Base-by-base conservation (phyloP, 805 yeast genomes). In the Candida khao-thaluensis region DNA sequence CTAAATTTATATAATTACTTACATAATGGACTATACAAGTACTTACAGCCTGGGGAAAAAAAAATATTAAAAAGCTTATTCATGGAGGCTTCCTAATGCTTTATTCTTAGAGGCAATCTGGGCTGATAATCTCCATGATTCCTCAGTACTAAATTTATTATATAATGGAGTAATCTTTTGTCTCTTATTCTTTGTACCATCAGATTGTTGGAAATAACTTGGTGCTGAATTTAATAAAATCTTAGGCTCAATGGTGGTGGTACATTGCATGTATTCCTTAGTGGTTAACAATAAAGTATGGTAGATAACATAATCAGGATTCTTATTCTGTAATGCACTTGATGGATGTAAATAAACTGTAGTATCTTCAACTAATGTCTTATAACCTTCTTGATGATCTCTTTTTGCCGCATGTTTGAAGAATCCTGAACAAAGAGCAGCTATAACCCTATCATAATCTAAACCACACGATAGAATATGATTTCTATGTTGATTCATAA, bases 211-310 rank as follows among this genome's bases (percentile, higher is more conserved):
- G 71, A 83, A 91, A 59, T 82, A 88, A 30, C 76, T 79, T 3
- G 90, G 87, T 6, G 90, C 88, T 33, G 59, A 60, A 59, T 82
- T 76, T 33, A 78, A 63, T 22, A 91, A 65, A 96, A 96, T 86
- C 45, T 71, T 72, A 0, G 95, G 85, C 37, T 88, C 89, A 24
- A 93, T 78, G n/a, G 76, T 74, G 12, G 90, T 84, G 20, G 84
- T 81, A 50, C 88, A 88, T 40, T 93, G 85, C 96, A 91, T 88
- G 54, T 85, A 93, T 69, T 91, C 98, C 54, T 81, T 81, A 11
- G 85, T 76, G 0, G 99, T 91, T 48, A 88, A 70, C 21, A 89
- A 76, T 38, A 89, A 70, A 22, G 89, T 85, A 53, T 89, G 89
- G 53, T 87, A 90, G 7, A 91, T 59, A 31, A 89, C 83, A 62